Evolutionary conservation across 2,329 filamentous ascomycete species (phyloP), one percentile per base, ranked within the genome.

Genomic region (Lizonia empirigonia): DNA sequence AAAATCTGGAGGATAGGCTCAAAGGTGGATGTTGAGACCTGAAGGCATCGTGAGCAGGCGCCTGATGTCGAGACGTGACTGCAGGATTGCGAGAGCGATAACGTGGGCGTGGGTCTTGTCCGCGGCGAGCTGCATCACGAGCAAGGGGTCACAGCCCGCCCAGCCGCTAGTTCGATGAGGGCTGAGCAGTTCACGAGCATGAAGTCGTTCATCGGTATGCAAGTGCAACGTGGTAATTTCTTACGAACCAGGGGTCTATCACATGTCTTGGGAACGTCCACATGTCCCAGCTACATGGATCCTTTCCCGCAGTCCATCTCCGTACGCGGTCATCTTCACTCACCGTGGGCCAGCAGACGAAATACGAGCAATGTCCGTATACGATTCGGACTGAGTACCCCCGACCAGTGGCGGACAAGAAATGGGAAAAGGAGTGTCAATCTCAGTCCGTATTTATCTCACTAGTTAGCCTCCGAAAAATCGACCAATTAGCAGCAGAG

Each of bases 61-160:
- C 44, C 53, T 63, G 60, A 63, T 56, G 55, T 50, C 32, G 56
- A 48, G 18, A 56, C 50, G 55, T 60, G 56, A 53, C 50, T 44
- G 44, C 23, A 29, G 44, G 15, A 53, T 53, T 53, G 50, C 50
- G 50, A 53, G 30, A 48, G 50, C 39, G 44, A 38, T 42, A 51
- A 51, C 32, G 49, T 41, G 42, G 40, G 15, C 15, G n/a, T 24
- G 39, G 15, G 34, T 26, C 24, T 19, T 40, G 37, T 12, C 30
- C 22, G 39, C 26, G 16, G 18, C 19, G 34, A 19, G 44, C 18
- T 47, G 34, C 41, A 50, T 44, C 35, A 36, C 20, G 22, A 13
- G 37, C 41, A 19, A 30, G 41, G 41, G 37, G 34, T 30, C 30
- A 33, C 15, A 15, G n/a, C 23, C 6, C 7, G 41, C 41, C 48